phyloP scores from a whole-genome alignment of 2,329 filamentous ascomycete genomes.

The Tolypocladium cylindrosporum region DNA sequence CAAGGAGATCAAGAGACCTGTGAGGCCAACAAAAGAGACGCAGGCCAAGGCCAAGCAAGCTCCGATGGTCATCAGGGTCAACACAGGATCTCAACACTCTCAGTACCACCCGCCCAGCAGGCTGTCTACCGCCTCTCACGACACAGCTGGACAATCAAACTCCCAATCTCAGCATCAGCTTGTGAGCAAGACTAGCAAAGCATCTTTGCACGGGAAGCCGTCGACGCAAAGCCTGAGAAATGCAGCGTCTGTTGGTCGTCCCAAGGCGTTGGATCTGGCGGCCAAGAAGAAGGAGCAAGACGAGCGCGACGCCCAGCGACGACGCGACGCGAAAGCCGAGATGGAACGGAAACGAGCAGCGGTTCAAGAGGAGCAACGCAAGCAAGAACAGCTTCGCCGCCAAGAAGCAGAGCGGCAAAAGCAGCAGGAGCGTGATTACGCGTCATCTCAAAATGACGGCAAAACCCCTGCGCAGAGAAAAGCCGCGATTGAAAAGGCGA shows the following conservation, averaged over 20 bases:
- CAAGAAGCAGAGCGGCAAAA: conserved; percentile 53
- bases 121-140: conserved; percentile 48
- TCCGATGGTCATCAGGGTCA: conserved; percentile 62
- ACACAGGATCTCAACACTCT: conserved; percentile 51
- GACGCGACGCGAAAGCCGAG: conserved; percentile 72
- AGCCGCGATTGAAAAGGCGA: conserved; percentile 53
- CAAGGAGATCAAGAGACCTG: conserved; percentile 47
- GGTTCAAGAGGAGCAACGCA: conserved; percentile 54
- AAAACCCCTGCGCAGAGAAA: conserved; percentile 59
- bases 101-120: conserved; percentile 50
- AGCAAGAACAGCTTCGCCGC: conserved; percentile 46
- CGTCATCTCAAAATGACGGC: conserved; percentile 50
- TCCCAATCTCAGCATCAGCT: conserved; percentile 32
- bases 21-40: conserved; percentile 52
- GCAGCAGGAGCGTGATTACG: conserved; percentile 50
- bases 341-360: conserved; percentile 66
- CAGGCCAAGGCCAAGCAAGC: conserved; percentile 51
- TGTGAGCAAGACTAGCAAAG: conserved; percentile 58
- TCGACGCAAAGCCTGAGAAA: conserved; percentile 51
- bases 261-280: conserved; percentile 64
- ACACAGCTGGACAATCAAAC: conserved; percentile 18
- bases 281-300: conserved; percentile 80
- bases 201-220: conserved; percentile 49
- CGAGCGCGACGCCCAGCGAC: conserved; percentile 68
- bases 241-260: conserved; percentile 49